Evolutionary conservation across 371 early-diverging fungal genomes (phyloP).

Genomic region (Mucor circinelloides): DNA sequence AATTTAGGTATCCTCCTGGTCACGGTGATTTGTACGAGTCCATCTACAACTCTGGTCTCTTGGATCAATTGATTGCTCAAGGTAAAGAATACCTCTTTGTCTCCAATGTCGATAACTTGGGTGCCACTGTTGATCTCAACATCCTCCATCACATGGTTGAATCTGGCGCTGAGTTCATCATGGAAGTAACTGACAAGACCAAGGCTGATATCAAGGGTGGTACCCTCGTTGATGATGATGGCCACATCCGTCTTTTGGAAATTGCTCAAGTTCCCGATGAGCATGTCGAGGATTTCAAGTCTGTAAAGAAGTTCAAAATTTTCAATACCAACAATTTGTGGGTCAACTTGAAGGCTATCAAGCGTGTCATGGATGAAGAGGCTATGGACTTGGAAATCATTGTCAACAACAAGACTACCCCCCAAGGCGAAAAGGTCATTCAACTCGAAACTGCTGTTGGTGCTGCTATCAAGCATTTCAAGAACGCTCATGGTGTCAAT

Average conservation of each 20-base stretch:
- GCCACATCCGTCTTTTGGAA: slow-evolving; percentile 93
- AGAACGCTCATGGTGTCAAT: slow-evolving; percentile 95
- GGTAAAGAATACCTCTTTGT: slow-evolving; percentile 99
- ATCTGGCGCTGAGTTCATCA: slow-evolving; percentile 93
- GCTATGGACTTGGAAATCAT: slow-evolving; percentile 96
- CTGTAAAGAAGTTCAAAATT: slow-evolving; percentile 99
- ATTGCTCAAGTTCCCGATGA: slow-evolving; percentile 99
- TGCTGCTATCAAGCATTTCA: slow-evolving; percentile 99
- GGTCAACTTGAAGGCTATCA: slow-evolving; percentile 96
- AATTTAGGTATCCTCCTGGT: slow-evolving; percentile 96
- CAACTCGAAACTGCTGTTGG: slow-evolving; percentile 99
- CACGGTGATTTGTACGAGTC: slow-evolving; percentile 99
- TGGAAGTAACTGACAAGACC: slow-evolving; percentile 99
- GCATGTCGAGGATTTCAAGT: slow-evolving; percentile 98
- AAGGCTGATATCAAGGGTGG: slow-evolving; percentile 99
- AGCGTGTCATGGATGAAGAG: slow-evolving; percentile 86
- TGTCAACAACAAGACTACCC: slow-evolving; percentile 93
- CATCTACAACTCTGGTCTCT: slow-evolving; percentile 92
- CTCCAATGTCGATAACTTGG: slow-evolving; percentile 99
- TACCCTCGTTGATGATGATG: slow-evolving; percentile 98
- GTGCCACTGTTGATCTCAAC: slow-evolving; percentile 96
- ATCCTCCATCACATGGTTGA: slow-evolving; percentile 93
- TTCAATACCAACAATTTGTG: slow-evolving; percentile 99
- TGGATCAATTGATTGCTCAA: slow-evolving; percentile 93
- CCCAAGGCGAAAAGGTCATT: slow-evolving; percentile 93